Percentiles rank a stretch among this genome's conserved stretches.
phyloP scores from a whole-genome alignment of 2,329 filamentous ascomycete genomes.

The Alternaria arborescens region DNA sequence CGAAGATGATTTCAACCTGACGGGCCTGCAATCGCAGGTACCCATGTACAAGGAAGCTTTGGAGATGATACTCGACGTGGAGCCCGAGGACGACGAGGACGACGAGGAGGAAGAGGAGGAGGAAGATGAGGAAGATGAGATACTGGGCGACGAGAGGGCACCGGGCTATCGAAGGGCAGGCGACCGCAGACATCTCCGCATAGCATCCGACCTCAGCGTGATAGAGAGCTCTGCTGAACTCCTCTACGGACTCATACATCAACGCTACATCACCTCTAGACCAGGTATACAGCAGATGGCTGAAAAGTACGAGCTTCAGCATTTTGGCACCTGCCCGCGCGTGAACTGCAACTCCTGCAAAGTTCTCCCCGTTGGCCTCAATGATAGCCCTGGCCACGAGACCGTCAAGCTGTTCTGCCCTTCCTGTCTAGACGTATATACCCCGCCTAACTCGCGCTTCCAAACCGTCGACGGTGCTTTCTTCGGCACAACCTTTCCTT shows the following conservation, averaged over 20 bases:
- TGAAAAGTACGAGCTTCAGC: slow-evolving; percentile 96
- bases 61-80: slow-evolving; percentile 99
- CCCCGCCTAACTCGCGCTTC: slow-evolving; percentile 95
- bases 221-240: slow-evolving; percentile 98
- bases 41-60: slow-evolving; percentile 99
- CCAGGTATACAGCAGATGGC: slow-evolving; percentile 99
- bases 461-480: slow-evolving; percentile 98
- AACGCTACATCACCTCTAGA: slow-evolving; percentile 96
- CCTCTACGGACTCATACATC: slow-evolving; percentile 97
- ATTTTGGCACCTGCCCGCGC: slow-evolving; percentile 95
- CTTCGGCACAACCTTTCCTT: slow-evolving; percentile 96
- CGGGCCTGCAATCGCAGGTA: slow-evolving; percentile 91
- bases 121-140: slow-evolving; percentile 62
- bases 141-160: slow-evolving; percentile 64
- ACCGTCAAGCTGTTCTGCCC: slow-evolving; percentile 99
- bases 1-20: slow-evolving; percentile 99
- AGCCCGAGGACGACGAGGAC: slow-evolving; percentile 91
- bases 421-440: slow-evolving; percentile 95
- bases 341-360: slow-evolving; percentile 90
- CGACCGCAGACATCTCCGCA: slow-evolving; percentile 77
- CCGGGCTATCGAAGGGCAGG: slow-evolving; percentile 57
- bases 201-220: slow-evolving; percentile 90
- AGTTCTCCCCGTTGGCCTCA: slow-evolving; percentile 90
- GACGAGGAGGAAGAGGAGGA: slow-evolving; percentile 76
- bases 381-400: slow-evolving; percentile 93